These are phyloP conservation scores for Geum urbanum DNA, from an alignment of 306 rosid species.

Conservation along the genomic window DNA sequence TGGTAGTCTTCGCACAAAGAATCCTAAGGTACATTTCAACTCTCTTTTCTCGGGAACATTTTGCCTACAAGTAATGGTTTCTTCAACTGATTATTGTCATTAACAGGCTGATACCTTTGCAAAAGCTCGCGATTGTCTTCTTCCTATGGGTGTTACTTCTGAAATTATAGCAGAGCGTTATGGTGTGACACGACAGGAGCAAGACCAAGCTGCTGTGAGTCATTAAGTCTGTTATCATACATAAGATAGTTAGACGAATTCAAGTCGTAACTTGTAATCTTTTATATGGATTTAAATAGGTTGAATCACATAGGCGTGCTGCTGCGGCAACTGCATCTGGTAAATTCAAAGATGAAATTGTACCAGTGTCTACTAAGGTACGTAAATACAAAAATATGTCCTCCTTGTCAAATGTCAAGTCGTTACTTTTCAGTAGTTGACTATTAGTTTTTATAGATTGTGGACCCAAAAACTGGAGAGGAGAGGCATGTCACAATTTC, in stretches of 20 bases:
- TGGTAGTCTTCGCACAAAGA: conserved; percentile 22
- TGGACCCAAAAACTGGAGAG: conserved; percentile 81
- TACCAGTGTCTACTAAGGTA: conserved; percentile 83
- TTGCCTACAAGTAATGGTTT: conserved; percentile 6
- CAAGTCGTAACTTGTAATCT: not conserved
- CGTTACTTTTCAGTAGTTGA: conserved; percentile 22
- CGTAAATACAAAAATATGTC: conserved; percentile 22
- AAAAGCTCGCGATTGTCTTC: conserved; percentile 84
- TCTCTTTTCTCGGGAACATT: not conserved
- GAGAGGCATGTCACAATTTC: conserved; percentile 59
- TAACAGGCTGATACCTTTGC: conserved; percentile 47
- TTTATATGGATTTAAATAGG: conserved; percentile 35
- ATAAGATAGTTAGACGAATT: conserved; percentile 1
- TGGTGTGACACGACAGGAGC: conserved; percentile 82
- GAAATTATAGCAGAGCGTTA: conserved; percentile 78
- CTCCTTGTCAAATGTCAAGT: not conserved
- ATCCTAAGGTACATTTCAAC: conserved; percentile 52
- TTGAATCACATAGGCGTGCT: conserved; percentile 84
- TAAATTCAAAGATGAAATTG: conserved; percentile 84
- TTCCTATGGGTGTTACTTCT: conserved; percentile 89
- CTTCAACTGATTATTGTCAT: conserved; percentile 10
- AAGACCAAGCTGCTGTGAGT: conserved; percentile 93
- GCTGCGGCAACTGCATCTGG: conserved; percentile 77
- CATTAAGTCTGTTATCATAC: conserved; percentile 17
- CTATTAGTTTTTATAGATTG: conserved; percentile 39